Conservation (phyloP, 345 rosid species). For the Eucalyptus erythrocorys region DNA sequence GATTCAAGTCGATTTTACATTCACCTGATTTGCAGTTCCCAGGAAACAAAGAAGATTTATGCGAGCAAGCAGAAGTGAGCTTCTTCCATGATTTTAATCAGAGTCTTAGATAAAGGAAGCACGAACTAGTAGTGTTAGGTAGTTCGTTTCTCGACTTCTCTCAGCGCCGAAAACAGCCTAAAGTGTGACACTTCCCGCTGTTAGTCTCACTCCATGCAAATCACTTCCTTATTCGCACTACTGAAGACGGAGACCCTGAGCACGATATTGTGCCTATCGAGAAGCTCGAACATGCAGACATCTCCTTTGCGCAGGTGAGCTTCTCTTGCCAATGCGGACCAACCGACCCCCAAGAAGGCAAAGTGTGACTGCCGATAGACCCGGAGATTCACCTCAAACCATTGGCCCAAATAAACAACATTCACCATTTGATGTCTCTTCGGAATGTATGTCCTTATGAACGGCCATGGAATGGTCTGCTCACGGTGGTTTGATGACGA, state of each 20-base stretch:
- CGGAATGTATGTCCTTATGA: background rate
- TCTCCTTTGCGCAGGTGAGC: background rate
- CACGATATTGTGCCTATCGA: background rate
- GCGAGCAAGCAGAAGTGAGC: background rate
- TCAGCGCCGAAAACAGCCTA: background rate
- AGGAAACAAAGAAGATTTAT: background rate
- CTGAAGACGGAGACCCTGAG: background rate
- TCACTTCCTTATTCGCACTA: background rate
- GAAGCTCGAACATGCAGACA: background rate
- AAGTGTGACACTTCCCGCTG: background rate
- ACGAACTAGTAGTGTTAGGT: background rate
- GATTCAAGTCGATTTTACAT: background rate
- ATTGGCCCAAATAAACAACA: background rate
- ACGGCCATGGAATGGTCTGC: background rate
- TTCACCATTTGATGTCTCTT: background rate
- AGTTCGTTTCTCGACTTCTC: background rate
- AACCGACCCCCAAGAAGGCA: background rate
- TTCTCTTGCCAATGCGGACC: background rate
- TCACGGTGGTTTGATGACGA: background rate
- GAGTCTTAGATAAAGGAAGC: background rate
- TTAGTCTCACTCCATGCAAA: background rate
- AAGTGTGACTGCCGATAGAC: background rate
- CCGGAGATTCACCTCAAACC: background rate
- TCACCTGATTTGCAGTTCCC: background rate
- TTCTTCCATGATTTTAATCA: background rate